A percentile compares a stretch with the other conserved stretches of the same genome.
Conservation (phyloP, 768 basidiomycete species). For the Leucosporidium scottii region DNA sequence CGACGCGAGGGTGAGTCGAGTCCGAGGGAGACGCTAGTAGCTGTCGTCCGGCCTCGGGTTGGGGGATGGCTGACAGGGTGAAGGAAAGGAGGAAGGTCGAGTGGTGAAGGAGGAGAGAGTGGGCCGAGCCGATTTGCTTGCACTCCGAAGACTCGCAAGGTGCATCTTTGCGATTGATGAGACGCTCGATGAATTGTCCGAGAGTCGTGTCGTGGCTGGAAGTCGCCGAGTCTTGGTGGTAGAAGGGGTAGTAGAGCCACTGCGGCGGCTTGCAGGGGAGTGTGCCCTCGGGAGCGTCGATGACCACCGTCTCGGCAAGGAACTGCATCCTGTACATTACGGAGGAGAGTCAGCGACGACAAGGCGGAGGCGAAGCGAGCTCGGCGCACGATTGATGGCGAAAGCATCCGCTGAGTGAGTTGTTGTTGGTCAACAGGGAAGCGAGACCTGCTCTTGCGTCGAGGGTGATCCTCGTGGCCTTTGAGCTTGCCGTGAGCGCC, state of each 20-base stretch:
- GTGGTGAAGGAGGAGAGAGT: conserved; percentile 12
- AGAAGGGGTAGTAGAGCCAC: conserved; percentile 19
- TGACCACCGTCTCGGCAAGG: conserved; percentile 16
- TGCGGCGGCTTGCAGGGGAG: conserved; percentile 20
- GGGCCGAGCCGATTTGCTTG: neutral
- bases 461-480: conserved; percentile 19
- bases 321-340: conserved; percentile 23
- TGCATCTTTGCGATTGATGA: neutral
- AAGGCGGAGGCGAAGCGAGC: neutral
- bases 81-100: conserved; percentile 8
- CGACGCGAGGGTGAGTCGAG: neutral
- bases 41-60: neutral
- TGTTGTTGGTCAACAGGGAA: conserved; percentile 29
- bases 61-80: neutral
- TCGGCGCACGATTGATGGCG: conserved; percentile 20
- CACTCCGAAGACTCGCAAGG: neutral
- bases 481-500: neutral
- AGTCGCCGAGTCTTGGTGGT: neutral
- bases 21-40: neutral
- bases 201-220: neutral
- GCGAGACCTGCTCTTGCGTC: conserved; percentile 21
- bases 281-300: neutral
- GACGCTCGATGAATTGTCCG: conserved; percentile 1
- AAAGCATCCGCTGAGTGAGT: conserved; percentile 16
- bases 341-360: neutral